A percentile compares a stretch with the other conserved stretches of the same genome.
Conservation (phyloP, 768 basidiomycete species). For the Russula abietina region DNA sequence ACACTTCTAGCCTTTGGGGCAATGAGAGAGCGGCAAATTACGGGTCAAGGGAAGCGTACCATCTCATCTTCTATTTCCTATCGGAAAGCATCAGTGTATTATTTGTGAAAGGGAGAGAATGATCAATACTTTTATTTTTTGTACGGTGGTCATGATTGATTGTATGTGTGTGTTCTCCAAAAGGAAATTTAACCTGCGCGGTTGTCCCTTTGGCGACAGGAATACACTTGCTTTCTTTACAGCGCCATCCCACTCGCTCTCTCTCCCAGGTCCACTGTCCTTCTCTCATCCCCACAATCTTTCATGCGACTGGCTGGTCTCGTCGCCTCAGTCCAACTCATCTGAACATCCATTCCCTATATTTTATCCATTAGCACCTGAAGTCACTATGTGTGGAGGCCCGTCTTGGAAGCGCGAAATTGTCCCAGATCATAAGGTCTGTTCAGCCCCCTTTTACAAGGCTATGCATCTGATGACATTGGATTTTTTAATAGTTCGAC, state of each 20-base stretch:
- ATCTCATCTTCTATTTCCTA: slow-evolving; percentile 97
- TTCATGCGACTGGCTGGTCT: slow-evolving; percentile 27
- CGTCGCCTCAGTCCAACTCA: slow-evolving; percentile 27
- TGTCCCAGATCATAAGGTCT: slow-evolving; percentile 95
- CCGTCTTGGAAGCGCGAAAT: slow-evolving; percentile 95
- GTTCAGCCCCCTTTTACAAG: slow-evolving; percentile 23
- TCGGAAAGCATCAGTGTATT: slow-evolving; percentile 11
- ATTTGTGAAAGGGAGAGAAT: slow-evolving; percentile 23
- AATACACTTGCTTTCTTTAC: not conserved
- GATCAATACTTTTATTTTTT: slow-evolving; percentile 70
- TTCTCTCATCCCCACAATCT: slow-evolving; percentile 26
- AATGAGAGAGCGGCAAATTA: slow-evolving; percentile 25
- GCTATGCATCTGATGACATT: not conserved
- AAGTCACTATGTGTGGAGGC: slow-evolving; percentile 55
- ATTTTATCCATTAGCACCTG: slow-evolving; percentile 24
- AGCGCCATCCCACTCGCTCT: too few relatives aligned
- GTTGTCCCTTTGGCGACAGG: not conserved
- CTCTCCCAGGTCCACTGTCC: slow-evolving; percentile 8
- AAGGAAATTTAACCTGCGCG: not conserved
- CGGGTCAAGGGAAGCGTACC: slow-evolving; percentile 44
- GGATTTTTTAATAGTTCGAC: slow-evolving; percentile 64
- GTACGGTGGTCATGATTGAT: slow-evolving; percentile 73
- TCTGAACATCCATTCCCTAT: slow-evolving; percentile 23
- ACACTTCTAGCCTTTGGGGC: slow-evolving; percentile 69
- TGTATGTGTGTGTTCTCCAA: not conserved